phyloP scores from a whole-genome alignment of 768 basidiomycete species.

The Cubamyces sp. region DNA sequence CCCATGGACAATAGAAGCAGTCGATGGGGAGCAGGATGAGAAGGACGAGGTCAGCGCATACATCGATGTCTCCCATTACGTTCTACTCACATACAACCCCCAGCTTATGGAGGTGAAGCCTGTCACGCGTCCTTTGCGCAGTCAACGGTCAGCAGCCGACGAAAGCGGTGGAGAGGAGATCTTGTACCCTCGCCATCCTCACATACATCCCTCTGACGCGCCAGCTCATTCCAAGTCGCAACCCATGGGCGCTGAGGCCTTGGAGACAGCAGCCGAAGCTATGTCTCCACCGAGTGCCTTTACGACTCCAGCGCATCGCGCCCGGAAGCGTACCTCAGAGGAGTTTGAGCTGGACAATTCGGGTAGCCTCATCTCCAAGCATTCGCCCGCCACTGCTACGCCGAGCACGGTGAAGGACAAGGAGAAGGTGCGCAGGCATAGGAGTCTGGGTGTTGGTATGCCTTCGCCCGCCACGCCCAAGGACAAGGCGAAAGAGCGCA shows the following conservation, averaged over 20 bases:
- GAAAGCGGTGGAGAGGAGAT: conserved; percentile 93
- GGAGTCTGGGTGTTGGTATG: conserved; percentile 66
- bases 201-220: conserved; percentile 31
- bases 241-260: background rate
- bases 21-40: conserved; percentile 79
- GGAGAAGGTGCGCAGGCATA: conserved; percentile 64
- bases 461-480: conserved; percentile 40
- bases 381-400: conserved; percentile 35
- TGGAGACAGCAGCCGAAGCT: background rate
- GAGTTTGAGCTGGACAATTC: conserved; percentile 82
- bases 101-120: conserved; percentile 47
- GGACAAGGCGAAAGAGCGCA: conserved; percentile 52
- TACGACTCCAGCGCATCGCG: conserved; percentile 51
- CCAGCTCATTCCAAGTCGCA: background rate
- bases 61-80: conserved; percentile 14
- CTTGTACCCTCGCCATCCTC: conserved; percentile 74
- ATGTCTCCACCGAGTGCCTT: conserved; percentile 73
- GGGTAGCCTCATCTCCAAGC: conserved; percentile 62
- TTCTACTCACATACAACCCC: background rate
- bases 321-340: conserved; percentile 78
- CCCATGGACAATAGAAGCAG: conserved; percentile 87
- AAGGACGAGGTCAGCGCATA: conserved; percentile 58
- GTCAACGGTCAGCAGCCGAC: conserved; percentile 69
- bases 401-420: conserved; percentile 44
- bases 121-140: conserved; percentile 54